Evolutionary conservation across 1,284 basidiomycete genomes (phyloP).

Genomic region (Apiotrichum brassicae): DNA sequence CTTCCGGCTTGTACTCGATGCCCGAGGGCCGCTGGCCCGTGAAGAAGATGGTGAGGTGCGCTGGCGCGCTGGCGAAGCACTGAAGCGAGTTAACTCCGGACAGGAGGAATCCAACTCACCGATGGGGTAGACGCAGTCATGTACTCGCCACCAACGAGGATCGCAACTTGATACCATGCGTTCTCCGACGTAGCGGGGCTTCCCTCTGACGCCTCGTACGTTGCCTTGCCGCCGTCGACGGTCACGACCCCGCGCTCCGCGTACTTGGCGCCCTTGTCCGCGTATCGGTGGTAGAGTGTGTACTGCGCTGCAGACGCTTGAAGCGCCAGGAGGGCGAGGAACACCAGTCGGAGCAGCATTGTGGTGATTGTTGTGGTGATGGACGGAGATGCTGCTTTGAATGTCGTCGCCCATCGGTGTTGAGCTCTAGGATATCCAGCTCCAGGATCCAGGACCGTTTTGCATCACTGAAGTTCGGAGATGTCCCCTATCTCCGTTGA

Average conservation of each 20-base stretch:
- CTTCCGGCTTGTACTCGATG: constrained; percentile 16
- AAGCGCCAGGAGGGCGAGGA: constrained; percentile 9
- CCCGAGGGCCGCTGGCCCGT: background rate
- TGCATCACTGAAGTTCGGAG: too few species aligned
- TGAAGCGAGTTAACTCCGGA: background rate
- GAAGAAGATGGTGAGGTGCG: constrained; percentile 4
- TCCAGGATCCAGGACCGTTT: too few species aligned
- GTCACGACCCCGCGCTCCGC: constrained; percentile 10
- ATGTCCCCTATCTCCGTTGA: too few species aligned
- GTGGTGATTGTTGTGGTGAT: background rate
- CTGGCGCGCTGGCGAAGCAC: constrained; percentile 8
- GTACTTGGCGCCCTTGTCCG: constrained; percentile 1
- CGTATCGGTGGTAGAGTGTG: constrained; percentile 17
- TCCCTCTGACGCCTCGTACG: background rate
- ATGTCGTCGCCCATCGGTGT: background rate
- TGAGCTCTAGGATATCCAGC: too few species aligned
- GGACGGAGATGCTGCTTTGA: background rate
- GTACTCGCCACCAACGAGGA: constrained; percentile 8
- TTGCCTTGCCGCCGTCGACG: constrained; percentile 1
- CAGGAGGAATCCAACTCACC: constrained; percentile 1
- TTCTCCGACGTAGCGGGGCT: background rate
- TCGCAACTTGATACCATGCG: constrained; percentile 20
- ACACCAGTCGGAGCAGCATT: constrained; percentile 3
- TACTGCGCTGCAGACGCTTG: constrained; percentile 9
- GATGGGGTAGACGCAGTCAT: constrained; percentile 12